Evolutionary conservation across 2,329 filamentous ascomycete species (phyloP).

Genomic region (Madurella fahalii): DNA sequence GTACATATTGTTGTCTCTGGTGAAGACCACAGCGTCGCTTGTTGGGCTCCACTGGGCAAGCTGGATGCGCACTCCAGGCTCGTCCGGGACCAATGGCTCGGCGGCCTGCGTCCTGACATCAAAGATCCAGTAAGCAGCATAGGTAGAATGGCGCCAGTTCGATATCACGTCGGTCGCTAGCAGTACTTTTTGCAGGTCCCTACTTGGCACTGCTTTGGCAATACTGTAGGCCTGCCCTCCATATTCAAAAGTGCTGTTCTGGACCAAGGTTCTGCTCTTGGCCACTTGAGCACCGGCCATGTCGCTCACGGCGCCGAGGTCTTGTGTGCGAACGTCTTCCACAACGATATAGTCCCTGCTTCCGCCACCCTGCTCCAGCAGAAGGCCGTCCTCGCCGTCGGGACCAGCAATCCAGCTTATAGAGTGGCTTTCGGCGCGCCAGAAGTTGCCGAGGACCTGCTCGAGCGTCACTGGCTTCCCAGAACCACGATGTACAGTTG

Average conservation of each 20-base stretch:
- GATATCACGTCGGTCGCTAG: slow-evolving; percentile 67
- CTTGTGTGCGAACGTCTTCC: slow-evolving; percentile 69
- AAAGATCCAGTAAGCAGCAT: slow-evolving; percentile 84
- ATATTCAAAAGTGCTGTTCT: slow-evolving; percentile 58
- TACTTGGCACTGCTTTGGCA: slow-evolving; percentile 66
- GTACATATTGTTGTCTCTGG: slow-evolving; percentile 84
- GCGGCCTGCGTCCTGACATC: slow-evolving; percentile 77
- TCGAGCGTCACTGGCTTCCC: slow-evolving; percentile 71
- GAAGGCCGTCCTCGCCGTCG: slow-evolving; percentile 73
- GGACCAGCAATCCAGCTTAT: slow-evolving; percentile 76
- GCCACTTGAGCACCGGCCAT: slow-evolving; percentile 35
- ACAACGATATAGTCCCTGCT: slow-evolving; percentile 77
- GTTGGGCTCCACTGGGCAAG: slow-evolving; percentile 85
- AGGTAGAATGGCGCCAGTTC: slow-evolving; percentile 89
- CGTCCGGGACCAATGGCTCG: slow-evolving; percentile 69
- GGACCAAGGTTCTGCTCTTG: slow-evolving; percentile 69
- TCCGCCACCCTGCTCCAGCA: slow-evolving; percentile 66
- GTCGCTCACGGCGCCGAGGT: slow-evolving; percentile 36
- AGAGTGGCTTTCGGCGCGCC: slow-evolving; percentile 58
- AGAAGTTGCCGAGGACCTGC: slow-evolving; percentile 63
- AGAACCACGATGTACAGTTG: slow-evolving; percentile 55
- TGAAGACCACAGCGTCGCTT: slow-evolving; percentile 85
- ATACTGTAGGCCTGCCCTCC: slow-evolving; percentile 54
- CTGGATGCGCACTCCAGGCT: slow-evolving; percentile 66
- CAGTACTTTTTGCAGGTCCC: slow-evolving; percentile 80